Evolutionary conservation across 345 rosid species (phyloP).

Genomic region (Rubroshorea leprosula): DNA sequence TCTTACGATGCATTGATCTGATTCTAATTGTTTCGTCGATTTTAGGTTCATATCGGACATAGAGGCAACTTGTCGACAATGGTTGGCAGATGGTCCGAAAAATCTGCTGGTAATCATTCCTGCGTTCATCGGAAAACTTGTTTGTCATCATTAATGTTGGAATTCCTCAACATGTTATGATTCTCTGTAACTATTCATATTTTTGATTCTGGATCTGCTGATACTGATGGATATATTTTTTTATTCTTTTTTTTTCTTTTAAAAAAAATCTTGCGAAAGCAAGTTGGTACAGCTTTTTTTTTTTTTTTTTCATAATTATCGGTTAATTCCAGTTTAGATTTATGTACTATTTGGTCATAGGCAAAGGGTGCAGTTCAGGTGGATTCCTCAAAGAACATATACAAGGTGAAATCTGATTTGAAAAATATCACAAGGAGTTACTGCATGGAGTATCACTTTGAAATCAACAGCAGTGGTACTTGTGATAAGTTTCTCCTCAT

Average conservation of each 20-base stretch:
- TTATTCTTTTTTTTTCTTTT: not conserved
- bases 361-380: conserved; percentile 72
- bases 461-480: conserved; percentile 38
- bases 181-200: no score
- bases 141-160: not conserved
- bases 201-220: not conserved
- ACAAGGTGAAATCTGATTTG: conserved; percentile 62
- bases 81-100: conserved; percentile 87
- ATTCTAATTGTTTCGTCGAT: conserved; percentile 1
- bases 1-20: not conserved
- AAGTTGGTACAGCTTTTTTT: no score
- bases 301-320: not conserved
- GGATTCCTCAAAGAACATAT: conserved; percentile 47
- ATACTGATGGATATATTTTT: not conserved
- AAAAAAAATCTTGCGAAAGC: no score
- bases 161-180: not conserved
- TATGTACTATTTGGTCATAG: conserved; percentile 35
- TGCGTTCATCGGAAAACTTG: not conserved
- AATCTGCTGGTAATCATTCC: conserved; percentile 57
- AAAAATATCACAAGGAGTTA: conserved; percentile 68
- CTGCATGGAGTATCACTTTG: conserved; percentile 81
- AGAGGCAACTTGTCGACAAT: conserved; percentile 86
- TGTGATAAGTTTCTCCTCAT: conserved; percentile 19
- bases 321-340: conserved; percentile 14
- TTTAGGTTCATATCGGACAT: conserved; percentile 89